Evolutionary conservation across 257 asterid species (phyloP).

Genomic region (Penstemon newberryi): DNA sequence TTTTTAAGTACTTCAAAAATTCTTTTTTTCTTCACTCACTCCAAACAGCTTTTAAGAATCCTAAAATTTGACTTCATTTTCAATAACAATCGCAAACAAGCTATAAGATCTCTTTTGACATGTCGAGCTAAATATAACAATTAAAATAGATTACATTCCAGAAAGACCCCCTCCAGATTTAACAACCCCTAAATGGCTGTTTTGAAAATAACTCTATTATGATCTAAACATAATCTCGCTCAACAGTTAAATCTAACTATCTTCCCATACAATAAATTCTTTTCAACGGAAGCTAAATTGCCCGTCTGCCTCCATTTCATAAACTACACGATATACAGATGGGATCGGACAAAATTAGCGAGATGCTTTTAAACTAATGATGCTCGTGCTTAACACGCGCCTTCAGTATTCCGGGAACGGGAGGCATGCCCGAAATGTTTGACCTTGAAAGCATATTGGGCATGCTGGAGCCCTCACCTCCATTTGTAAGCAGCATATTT

Average conservation of each 20-base stretch:
- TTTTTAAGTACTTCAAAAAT: too few relatives aligned
- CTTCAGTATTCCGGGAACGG: constrained; percentile 85
- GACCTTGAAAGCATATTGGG: constrained; percentile 40
- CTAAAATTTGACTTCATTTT: too few relatives aligned
- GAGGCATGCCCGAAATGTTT: constrained; percentile 51
- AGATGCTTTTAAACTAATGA: constrained; percentile 26
- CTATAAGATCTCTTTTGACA: too few relatives aligned
- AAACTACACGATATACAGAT: constrained; percentile 59
- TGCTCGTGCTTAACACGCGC: constrained; percentile 84
- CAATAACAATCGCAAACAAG: too few relatives aligned
- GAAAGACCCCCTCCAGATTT: constrained; percentile 6
- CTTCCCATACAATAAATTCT: constrained; percentile 23
- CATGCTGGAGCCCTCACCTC: constrained; percentile 67
- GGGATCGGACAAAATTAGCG: constrained; percentile 28
- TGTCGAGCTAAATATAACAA: constrained; percentile 2
- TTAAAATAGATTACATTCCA: constrained; percentile 6
- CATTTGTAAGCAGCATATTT: constrained; percentile 34
- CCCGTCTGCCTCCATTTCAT: constrained; percentile 34
- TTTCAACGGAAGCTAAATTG: constrained; percentile 25
- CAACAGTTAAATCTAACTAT: constrained; percentile 1
- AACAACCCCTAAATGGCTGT: constrained; percentile 15
- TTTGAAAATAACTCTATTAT: constrained; percentile 11
- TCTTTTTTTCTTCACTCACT: too few relatives aligned
- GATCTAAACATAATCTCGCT: constrained; percentile 21
- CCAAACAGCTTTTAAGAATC: too few relatives aligned